A percentile compares a stretch with the other conserved stretches of the same genome.
These are phyloP conservation scores for Malassezia obtusa DNA, from an alignment of 1,284 basidiomycete species.

Conservation along the genomic window DNA sequence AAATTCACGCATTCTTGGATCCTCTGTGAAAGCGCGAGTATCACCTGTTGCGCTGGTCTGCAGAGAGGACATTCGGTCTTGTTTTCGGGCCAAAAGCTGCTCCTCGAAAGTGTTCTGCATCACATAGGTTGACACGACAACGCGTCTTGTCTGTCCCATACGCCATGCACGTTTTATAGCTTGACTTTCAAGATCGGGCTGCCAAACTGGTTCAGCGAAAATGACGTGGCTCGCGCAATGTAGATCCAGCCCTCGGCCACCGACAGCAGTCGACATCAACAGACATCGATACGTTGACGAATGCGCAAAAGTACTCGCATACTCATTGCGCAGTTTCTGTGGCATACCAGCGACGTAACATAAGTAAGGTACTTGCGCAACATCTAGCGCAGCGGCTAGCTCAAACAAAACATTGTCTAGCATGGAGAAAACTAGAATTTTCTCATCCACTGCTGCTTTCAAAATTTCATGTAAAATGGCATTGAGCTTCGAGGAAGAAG, in stretches of 20 bases:
- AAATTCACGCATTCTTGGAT: constrained; percentile 13
- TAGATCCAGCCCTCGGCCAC: constrained; percentile 17
- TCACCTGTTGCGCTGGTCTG: neutral
- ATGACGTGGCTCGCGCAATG: constrained; percentile 17
- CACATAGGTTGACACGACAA: constrained; percentile 14
- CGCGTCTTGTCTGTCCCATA: constrained; percentile 15
- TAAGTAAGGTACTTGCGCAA: constrained; percentile 9
- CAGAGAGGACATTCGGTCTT: neutral
- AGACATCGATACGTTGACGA: constrained; percentile 4
- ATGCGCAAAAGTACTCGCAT: constrained; percentile 8
- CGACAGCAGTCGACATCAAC: constrained; percentile 16
- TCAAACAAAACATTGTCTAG: constrained; percentile 15
- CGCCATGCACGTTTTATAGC: constrained; percentile 21
- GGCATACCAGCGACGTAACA: constrained; percentile 17
- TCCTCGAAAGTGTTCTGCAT: constrained; percentile 13
- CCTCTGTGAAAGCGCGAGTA: neutral
- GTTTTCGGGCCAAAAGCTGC: neutral
- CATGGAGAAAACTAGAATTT: constrained; percentile 17
- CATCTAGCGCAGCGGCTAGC: constrained; percentile 11
- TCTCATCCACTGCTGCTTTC: constrained; percentile 1
- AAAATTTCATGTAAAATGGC: constrained; percentile 9
- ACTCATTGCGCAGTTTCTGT: constrained; percentile 14
- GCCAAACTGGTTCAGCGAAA: constrained; percentile 17
- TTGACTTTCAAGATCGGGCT: constrained; percentile 17
- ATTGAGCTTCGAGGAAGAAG: constrained; percentile 14